Evolutionary conservation across 208 protist genomes (phyloP).

Genomic region (Leishmania guyanensis): DNA sequence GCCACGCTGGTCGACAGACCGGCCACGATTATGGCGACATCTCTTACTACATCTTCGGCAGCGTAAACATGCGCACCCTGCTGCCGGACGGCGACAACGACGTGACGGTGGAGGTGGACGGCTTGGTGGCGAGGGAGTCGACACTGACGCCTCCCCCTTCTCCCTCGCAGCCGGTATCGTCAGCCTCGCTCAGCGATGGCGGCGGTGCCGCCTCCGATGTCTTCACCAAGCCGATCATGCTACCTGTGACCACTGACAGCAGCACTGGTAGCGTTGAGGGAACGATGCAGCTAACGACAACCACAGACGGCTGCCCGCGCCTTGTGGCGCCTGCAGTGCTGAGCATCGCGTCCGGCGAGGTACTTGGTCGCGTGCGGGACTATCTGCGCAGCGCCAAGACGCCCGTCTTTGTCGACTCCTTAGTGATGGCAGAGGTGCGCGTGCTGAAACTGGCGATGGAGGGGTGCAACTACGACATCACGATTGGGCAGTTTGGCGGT

Average conservation of each 20-base stretch:
- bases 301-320: conserved; percentile 37
- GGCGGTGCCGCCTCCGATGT: not conserved
- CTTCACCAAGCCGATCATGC: conserved; percentile 7
- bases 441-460: conserved; percentile 92
- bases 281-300: conserved; percentile 56
- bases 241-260: conserved; percentile 62
- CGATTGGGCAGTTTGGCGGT: conserved; percentile 88
- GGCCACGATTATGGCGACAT: conserved; percentile 45
- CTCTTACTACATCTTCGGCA: conserved; percentile 87
- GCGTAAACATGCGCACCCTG: conserved; percentile 85
- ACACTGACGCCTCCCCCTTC: conserved; percentile 20
- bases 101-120: conserved; percentile 81
- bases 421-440: conserved; percentile 83
- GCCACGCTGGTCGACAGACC: conserved; percentile 35
- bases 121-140: conserved; percentile 41
- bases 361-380: conserved; percentile 69
- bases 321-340: conserved; percentile 60
- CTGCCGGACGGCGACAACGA: conserved; percentile 92
- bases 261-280: conserved; percentile 51
- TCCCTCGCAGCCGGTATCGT: conserved; percentile 10
- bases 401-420: conserved; percentile 72
- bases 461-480: conserved; percentile 87
- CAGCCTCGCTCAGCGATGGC: conserved; percentile 1
- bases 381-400: conserved; percentile 53
- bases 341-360: conserved; percentile 63